Conservation (phyloP, 257 asterid genomes). For the Salvia splendens region DNA sequence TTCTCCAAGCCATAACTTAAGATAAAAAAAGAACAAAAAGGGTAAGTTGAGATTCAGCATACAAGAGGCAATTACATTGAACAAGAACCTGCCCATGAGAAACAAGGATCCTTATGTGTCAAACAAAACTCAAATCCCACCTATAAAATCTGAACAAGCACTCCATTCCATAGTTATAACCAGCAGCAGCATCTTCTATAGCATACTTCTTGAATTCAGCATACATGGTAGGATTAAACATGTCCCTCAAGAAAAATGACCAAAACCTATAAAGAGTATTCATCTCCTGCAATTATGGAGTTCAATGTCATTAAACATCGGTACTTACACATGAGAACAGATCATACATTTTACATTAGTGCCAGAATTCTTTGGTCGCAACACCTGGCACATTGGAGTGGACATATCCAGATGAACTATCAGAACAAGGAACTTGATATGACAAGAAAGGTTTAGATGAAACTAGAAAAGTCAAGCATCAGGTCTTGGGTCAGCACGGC, state of each 20-base stretch:
- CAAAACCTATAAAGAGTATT: constrained; percentile 84
- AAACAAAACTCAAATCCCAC: constrained; percentile 40
- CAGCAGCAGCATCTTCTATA: constrained; percentile 81
- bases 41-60: constrained; percentile 16
- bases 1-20: constrained; percentile 86
- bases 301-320: constrained; percentile 20
- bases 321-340: constrained; percentile 22
- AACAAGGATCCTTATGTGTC: background rate
- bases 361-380: constrained; percentile 9
- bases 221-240: constrained; percentile 74
- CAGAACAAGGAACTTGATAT: constrained; percentile 10
- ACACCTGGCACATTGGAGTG: constrained; percentile 20
- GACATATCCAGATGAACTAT: constrained; percentile 2
- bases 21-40: constrained; percentile 10
- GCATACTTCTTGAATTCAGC: constrained; percentile 71
- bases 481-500: background rate
- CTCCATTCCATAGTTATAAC: constrained; percentile 76
- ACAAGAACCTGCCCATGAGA: too few relatives aligned
- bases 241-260: constrained; percentile 76
- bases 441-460: constrained; percentile 9
- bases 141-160: constrained; percentile 87
- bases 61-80: background rate
- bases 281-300: constrained; percentile 75
- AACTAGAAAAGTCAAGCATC: background rate
- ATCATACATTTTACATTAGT: constrained; percentile 9